phyloP scores from a whole-genome alignment of 495 filamentous ascomycete genomes.

The Lasiosphaeria miniovina region DNA sequence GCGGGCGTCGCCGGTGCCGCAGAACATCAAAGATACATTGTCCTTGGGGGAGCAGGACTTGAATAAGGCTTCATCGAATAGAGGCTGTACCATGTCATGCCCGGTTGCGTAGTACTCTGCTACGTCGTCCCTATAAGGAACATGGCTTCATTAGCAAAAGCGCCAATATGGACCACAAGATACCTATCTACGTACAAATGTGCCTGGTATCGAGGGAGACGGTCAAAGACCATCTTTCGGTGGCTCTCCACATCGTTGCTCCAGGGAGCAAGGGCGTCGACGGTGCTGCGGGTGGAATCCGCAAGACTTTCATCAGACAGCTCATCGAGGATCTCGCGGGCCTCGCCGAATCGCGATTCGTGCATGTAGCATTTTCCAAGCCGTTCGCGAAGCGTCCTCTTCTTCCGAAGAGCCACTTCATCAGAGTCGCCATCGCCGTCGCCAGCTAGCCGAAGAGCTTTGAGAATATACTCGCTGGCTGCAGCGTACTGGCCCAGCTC shows the following conservation, averaged over 20 bases:
- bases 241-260: slow-evolving; percentile 2
- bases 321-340: slow-evolving; percentile 17
- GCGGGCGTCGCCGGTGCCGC: slow-evolving; percentile 34
- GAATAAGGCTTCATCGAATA: slow-evolving; percentile 23
- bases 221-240: slow-evolving; percentile 19
- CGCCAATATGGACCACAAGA: neutral
- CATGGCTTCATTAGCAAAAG: neutral
- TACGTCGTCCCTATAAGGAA: slow-evolving; percentile 15
- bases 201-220: slow-evolving; percentile 24
- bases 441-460: slow-evolving; percentile 24
- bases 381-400: slow-evolving; percentile 25
- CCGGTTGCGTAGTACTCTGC: slow-evolving; percentile 27
- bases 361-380: slow-evolving; percentile 31
- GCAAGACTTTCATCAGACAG: slow-evolving; percentile 9
- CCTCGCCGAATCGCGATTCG: slow-evolving; percentile 19
- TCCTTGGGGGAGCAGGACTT: slow-evolving; percentile 13
- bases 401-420: slow-evolving; percentile 5
- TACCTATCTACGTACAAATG: slow-evolving; percentile 18
- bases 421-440: slow-evolving; percentile 1
- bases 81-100: slow-evolving; percentile 24
- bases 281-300: slow-evolving; percentile 1
- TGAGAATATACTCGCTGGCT: slow-evolving; percentile 21
- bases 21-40: slow-evolving; percentile 31
- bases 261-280: slow-evolving; percentile 5
- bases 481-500: slow-evolving; percentile 33